These are phyloP conservation scores for Ganoderma lingzhi DNA, from an alignment of 1,284 basidiomycete genomes.

Conservation along the genomic window DNA sequence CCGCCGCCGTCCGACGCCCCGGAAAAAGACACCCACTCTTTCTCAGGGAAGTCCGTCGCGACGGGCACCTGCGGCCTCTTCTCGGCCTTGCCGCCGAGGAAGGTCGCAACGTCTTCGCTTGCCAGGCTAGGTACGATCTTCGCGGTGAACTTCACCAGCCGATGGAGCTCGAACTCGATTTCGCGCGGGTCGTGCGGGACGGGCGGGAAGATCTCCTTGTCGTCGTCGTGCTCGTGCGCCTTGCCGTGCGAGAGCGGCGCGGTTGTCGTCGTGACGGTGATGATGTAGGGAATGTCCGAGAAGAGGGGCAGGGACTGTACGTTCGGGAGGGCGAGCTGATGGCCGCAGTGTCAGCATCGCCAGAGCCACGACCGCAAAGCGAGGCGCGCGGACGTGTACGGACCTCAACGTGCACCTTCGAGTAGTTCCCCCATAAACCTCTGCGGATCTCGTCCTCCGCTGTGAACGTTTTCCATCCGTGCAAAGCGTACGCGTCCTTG, in stretches of 20 bases:
- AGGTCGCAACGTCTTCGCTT: neutral
- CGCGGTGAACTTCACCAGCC: constrained; percentile 2
- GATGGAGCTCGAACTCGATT: constrained; percentile 19
- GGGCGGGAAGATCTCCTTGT: constrained; percentile 23
- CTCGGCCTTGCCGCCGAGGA: constrained; percentile 9
- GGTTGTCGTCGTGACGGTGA: constrained; percentile 20
- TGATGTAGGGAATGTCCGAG: constrained; percentile 20
- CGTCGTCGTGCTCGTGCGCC: constrained; percentile 10
- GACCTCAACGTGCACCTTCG: constrained; percentile 31
- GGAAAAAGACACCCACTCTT: neutral
- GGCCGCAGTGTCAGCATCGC: neutral
- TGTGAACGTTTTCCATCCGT: constrained; percentile 18
- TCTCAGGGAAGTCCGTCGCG: neutral
- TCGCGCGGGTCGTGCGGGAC: constrained; percentile 6
- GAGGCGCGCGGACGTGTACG: neutral
- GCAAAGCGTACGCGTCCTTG: neutral
- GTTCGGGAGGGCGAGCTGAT: constrained; percentile 29
- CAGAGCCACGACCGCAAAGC: neutral
- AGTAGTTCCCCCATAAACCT: constrained; percentile 35
- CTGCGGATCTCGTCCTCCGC: constrained; percentile 29
- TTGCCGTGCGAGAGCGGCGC: constrained; percentile 17
- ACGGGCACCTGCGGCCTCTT: neutral
- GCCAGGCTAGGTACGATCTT: neutral
- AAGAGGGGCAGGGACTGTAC: constrained; percentile 15
- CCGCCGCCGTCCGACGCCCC: neutral